A percentile compares a stretch with the other conserved stretches of the same genome.
Evolutionary conservation across 371 early-diverging fungal species (phyloP).

Genomic region (Catenaria anguillulae): DNA sequence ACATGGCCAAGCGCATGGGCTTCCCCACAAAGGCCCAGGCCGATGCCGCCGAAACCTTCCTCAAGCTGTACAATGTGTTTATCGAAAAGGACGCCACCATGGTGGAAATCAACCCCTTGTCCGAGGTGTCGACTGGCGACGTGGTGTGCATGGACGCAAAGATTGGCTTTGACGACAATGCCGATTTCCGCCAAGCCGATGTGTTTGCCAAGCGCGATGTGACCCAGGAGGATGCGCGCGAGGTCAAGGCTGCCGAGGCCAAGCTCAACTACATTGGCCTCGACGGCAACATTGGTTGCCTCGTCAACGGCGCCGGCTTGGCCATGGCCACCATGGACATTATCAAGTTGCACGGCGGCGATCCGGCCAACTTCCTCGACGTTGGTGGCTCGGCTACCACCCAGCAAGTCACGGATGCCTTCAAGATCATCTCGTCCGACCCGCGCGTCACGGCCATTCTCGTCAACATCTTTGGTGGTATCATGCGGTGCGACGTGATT

Average conservation of each 20-base stretch:
- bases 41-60: constrained; percentile 79
- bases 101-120: constrained; percentile 96
- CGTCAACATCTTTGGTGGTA: constrained; percentile 98
- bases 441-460: constrained; percentile 86
- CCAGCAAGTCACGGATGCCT: constrained; percentile 92
- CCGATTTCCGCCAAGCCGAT: constrained; percentile 90
- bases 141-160: constrained; percentile 84
- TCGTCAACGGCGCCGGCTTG: constrained; percentile 96
- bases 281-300: constrained; percentile 73
- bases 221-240: constrained; percentile 92
- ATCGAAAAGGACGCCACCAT: constrained; percentile 91
- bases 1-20: constrained; percentile 64
- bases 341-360: constrained; percentile 94
- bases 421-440: constrained; percentile 94
- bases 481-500: constrained; percentile 97
- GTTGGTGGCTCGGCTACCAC: constrained; percentile 95
- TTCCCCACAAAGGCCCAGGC: constrained; percentile 67
- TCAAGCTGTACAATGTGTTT: constrained; percentile 87
- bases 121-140: constrained; percentile 74
- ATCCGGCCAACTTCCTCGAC: constrained; percentile 98
- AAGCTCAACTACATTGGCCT: constrained; percentile 97
- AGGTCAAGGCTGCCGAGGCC: constrained; percentile 90
- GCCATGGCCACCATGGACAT: constrained; percentile 99
- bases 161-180: constrained; percentile 97
- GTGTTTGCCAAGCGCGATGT: constrained; percentile 76